Evolutionary conservation across 441 rosid genomes (phyloP).

Genomic region (Pelargonium fulgidum): DNA sequence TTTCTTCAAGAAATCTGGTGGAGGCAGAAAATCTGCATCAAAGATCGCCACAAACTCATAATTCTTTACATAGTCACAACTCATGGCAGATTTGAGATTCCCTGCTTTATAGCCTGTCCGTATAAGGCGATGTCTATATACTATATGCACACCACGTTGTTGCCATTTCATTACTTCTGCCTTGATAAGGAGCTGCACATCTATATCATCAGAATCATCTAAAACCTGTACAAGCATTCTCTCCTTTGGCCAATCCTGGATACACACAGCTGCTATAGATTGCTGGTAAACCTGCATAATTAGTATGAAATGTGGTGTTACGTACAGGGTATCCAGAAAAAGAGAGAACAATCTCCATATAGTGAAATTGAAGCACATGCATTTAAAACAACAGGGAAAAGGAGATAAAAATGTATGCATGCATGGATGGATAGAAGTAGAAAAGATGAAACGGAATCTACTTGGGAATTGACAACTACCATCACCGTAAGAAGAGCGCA

Average conservation of each 20-base stretch:
- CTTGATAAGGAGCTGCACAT: conserved; percentile 69
- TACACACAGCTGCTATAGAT: conserved; percentile 77
- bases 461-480: not conserved
- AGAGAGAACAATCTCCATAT: too few relatives aligned
- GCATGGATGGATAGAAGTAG: not conserved
- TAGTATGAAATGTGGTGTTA: not conserved
- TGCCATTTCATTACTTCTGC: conserved; percentile 95
- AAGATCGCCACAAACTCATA: conserved; percentile 87
- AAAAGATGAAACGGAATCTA: not conserved
- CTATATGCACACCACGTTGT: conserved; percentile 65
- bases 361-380: not conserved
- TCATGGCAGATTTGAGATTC: conserved; percentile 90
- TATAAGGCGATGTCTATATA: conserved; percentile 83
- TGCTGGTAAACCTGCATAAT: conserved; percentile 66
- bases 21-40: conserved; percentile 94
- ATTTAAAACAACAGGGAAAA: not conserved
- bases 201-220: conserved; percentile 82
- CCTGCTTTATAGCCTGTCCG: conserved; percentile 96
- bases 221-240: conserved; percentile 83
- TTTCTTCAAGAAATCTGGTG: conserved; percentile 75
- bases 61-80: conserved; percentile 73
- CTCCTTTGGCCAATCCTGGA: conserved; percentile 86
- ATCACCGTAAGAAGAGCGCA: too few relatives aligned
- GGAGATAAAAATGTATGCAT: not conserved
- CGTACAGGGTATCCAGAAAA: not conserved